phyloP scores from a whole-genome alignment of 768 basidiomycete species.

The Podaxis sp. region DNA sequence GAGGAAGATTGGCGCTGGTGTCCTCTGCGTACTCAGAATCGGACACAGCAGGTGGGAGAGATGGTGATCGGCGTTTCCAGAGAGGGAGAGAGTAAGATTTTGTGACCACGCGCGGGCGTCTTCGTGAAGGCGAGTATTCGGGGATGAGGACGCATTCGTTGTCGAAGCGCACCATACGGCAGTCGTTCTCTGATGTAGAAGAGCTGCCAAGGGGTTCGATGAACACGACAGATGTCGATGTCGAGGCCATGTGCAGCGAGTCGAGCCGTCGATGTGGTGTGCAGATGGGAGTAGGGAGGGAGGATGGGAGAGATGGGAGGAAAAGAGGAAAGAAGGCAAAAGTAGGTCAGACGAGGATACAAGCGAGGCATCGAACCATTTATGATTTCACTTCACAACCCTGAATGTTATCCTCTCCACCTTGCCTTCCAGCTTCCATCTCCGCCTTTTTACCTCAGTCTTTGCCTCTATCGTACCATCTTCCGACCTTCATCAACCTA shows the following conservation, averaged over 20 bases:
- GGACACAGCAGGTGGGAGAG: background rate
- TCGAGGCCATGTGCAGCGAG: background rate
- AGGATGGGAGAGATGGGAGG: background rate
- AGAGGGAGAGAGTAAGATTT: conserved; percentile 68
- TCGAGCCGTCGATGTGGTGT: background rate
- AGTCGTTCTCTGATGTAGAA: background rate
- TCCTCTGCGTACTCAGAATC: conserved; percentile 7
- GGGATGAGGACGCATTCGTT: conserved; percentile 72
- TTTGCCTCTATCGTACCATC: too few species aligned
- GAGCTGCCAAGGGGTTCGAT: background rate
- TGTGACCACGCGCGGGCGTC: conserved; percentile 48
- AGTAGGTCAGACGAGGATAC: background rate
- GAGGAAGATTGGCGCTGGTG: conserved; percentile 13
- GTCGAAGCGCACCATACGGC: conserved; percentile 62
- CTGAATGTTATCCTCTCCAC: background rate
- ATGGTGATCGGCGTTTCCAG: conserved; percentile 31
- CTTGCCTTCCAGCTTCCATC: background rate
- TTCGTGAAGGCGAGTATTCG: conserved; percentile 34
- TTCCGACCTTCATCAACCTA: too few species aligned
- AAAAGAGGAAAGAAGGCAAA: background rate
- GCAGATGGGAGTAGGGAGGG: background rate
- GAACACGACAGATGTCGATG: conserved; percentile 1
- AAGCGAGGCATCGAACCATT: conserved; percentile 1
- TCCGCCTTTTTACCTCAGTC: background rate
- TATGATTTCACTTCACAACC: conserved; percentile 1